Evolutionary conservation across 805 yeast genomes (phyloP).

Genomic region (Pichia pseudocactophila): DNA sequence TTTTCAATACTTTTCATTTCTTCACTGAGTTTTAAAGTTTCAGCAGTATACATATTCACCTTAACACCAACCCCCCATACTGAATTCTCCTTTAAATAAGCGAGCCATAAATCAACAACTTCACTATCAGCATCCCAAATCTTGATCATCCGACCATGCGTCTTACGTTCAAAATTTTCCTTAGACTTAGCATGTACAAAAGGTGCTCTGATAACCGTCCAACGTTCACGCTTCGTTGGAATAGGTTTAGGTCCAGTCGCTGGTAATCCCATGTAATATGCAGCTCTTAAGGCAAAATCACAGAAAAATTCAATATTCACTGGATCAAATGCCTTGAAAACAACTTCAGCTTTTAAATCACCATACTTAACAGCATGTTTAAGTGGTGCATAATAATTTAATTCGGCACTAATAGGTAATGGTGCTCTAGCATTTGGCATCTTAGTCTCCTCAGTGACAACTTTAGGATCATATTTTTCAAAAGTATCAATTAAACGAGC

Average conservation of each 20-base stretch:
- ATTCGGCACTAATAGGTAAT: constrained; percentile 75
- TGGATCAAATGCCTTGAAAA: constrained; percentile 62
- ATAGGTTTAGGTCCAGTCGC: constrained; percentile 62
- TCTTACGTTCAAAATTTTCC: constrained; percentile 86
- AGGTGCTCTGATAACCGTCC: constrained; percentile 91
- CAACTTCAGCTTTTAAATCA: constrained; percentile 68
- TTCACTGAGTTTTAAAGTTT: constrained; percentile 37
- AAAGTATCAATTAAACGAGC: constrained; percentile 22
- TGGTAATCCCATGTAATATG: constrained; percentile 84
- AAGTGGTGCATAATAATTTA: constrained; percentile 74
- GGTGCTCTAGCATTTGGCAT: constrained; percentile 39
- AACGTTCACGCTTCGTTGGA: constrained; percentile 68
- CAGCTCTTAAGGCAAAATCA: constrained; percentile 85
- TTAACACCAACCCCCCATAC: constrained; percentile 78
- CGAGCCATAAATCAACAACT: constrained; percentile 71
- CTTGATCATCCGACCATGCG: constrained; percentile 63
- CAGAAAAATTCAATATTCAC: constrained; percentile 65
- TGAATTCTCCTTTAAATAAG: constrained; percentile 68
- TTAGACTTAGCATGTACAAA: constrained; percentile 91
- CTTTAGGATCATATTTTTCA: constrained; percentile 29
- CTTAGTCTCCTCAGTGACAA: constrained; percentile 27
- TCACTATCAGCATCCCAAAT: constrained; percentile 84
- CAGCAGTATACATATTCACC: constrained; percentile 54
- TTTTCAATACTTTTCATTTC: constrained; percentile 29
- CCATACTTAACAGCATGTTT: constrained; percentile 60